These are phyloP conservation scores for Chaetomiaceae sp. DNA, from an alignment of 2,329 filamentous ascomycete genomes.

Conservation along the genomic window DNA sequence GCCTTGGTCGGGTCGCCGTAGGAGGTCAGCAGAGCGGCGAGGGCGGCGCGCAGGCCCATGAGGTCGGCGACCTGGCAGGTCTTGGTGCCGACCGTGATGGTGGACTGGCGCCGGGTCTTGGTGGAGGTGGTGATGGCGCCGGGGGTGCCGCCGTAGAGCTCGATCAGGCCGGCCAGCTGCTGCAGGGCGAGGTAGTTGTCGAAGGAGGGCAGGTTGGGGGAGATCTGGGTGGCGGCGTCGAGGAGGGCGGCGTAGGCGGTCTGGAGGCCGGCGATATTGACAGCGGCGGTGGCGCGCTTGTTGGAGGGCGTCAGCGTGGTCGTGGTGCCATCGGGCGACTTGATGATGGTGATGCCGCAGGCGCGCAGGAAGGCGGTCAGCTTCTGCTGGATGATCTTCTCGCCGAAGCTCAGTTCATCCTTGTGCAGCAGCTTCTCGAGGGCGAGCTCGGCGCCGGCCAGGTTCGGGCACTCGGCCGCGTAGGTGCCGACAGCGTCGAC, in stretches of 20 bases:
- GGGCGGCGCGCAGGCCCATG: conserved; percentile 21
- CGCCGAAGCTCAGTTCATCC: conserved; percentile 14
- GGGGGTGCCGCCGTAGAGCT: conserved; percentile 13
- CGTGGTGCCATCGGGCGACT: conserved; percentile 31
- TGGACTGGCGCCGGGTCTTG: conserved; percentile 17
- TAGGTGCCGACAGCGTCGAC: conserved; percentile 14
- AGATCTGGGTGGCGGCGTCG: conserved; percentile 6
- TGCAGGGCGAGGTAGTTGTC: conserved; percentile 21
- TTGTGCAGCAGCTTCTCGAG: conserved; percentile 20
- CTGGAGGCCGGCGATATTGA: conserved; percentile 22
- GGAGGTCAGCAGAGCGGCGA: conserved; percentile 18
- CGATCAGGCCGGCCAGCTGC: conserved; percentile 20
- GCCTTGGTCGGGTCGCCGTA: conserved; percentile 21
- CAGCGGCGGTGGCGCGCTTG: conserved; percentile 17
- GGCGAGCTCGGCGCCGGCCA: conserved; percentile 54
- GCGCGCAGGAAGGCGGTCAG: conserved; percentile 25
- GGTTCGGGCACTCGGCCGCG: conserved; percentile 64
- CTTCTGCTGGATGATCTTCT: conserved; percentile 18
- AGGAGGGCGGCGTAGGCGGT: conserved; percentile 17
- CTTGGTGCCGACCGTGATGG: conserved; percentile 17
- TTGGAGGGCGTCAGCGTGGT: conserved; percentile 28
- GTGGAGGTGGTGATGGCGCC: not conserved
- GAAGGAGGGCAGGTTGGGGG: conserved; percentile 13
- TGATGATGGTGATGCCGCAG: conserved; percentile 32
- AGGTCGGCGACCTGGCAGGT: conserved; percentile 20